Percentiles rank a stretch among this genome's conserved stretches.
These are phyloP conservation scores for Bothriochloa decipiens DNA, from an alignment of 176 grass and related monocot species.

Conservation along the genomic window DNA sequence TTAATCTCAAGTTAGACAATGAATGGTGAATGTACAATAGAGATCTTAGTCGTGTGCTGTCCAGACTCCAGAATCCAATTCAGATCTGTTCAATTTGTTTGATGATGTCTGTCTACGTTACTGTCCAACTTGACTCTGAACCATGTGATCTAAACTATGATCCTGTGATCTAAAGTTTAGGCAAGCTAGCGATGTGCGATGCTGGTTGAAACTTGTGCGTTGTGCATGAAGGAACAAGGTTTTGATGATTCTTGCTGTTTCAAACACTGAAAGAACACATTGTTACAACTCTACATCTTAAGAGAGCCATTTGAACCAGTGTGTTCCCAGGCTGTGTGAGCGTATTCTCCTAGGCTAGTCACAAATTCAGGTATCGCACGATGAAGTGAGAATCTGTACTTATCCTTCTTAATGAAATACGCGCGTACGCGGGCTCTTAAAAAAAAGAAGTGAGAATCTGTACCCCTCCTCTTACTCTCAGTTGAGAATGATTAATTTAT, in stretches of 20 bases:
- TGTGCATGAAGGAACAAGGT: not conserved
- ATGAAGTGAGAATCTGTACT: not conserved
- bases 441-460: not conserved
- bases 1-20: not conserved
- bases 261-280: not conserved
- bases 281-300: not conserved
- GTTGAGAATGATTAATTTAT: not conserved
- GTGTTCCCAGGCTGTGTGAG: not conserved
- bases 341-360: not conserved
- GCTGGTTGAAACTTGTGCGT: not conserved
- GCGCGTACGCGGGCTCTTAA: too few species aligned
- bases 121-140: not conserved
- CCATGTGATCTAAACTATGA: not conserved
- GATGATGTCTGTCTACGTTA: not conserved
- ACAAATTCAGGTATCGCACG: not conserved
- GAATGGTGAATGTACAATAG: slow-evolving; percentile 42
- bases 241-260: not conserved
- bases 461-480: not conserved
- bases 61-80: slow-evolving; percentile 25
- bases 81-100: slow-evolving; percentile 25
- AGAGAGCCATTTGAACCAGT: not conserved
- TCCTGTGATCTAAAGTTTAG: not conserved
- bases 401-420: too few species aligned
- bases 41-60: slow-evolving; percentile 20
- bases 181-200: not conserved